Evolutionary conservation across 2,329 filamentous ascomycete genomes (phyloP).

Genomic region (Ascochyta fabae): DNA sequence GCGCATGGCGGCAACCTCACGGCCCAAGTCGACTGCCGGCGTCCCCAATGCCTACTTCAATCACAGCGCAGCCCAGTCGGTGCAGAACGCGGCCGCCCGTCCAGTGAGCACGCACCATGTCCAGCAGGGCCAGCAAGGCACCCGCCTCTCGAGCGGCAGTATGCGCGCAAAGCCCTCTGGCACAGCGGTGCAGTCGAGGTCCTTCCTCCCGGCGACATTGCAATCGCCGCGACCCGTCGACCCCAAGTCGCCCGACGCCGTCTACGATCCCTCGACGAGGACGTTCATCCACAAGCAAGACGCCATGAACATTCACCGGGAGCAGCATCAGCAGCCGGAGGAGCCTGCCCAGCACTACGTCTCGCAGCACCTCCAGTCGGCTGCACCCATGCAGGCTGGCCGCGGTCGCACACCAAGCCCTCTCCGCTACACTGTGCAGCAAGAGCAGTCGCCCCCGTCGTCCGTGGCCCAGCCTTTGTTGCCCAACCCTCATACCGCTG

Average conservation of each 20-base stretch:
- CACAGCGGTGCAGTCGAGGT: slow-evolving; percentile 50
- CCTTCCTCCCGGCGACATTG: slow-evolving; percentile 19
- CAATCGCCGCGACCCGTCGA: slow-evolving; percentile 37
- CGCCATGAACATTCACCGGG: slow-evolving; percentile 44
- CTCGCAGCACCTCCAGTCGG: slow-evolving; percentile 26
- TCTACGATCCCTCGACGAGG: slow-evolving; percentile 47
- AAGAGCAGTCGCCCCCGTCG: slow-evolving; percentile 17
- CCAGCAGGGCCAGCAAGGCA: slow-evolving; percentile 46
- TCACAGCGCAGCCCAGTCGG: slow-evolving; percentile 34
- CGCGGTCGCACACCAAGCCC: slow-evolving; percentile 29
- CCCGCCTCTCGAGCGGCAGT: slow-evolving; percentile 58
- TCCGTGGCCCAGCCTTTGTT: slow-evolving; percentile 18
- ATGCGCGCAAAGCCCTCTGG: slow-evolving; percentile 59
- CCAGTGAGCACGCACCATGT: slow-evolving; percentile 53
- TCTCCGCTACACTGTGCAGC: slow-evolving; percentile 21
- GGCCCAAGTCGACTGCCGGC: slow-evolving; percentile 38
- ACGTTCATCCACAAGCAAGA: slow-evolving; percentile 47
- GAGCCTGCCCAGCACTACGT: slow-evolving; percentile 30
- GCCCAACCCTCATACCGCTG: slow-evolving; percentile 3
- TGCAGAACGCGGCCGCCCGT: slow-evolving; percentile 46
- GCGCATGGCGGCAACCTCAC: slow-evolving; percentile 33
- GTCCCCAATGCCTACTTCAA: slow-evolving; percentile 27
- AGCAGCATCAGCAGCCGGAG: slow-evolving; percentile 37
- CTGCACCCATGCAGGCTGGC: slow-evolving; percentile 14
- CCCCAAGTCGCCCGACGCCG: slow-evolving; percentile 46